Evolutionary conservation across 768 basidiomycete genomes (phyloP), one percentile per base, ranked within the genome.

Genomic region (Phylloporus sp.): DNA sequence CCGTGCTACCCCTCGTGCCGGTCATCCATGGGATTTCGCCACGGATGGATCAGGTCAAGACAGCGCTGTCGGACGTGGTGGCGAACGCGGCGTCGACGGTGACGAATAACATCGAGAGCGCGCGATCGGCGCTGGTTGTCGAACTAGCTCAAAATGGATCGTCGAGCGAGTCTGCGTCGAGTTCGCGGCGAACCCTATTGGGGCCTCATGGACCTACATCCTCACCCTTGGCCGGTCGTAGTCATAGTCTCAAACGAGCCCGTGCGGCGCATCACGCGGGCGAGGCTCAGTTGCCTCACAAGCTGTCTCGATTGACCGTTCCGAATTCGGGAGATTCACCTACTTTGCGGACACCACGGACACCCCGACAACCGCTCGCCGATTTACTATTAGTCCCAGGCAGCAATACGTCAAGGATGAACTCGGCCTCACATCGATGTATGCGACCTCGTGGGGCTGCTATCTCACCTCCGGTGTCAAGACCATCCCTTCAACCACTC

Each of bases 1-100:
- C 78, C 10, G 63, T 88, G 2, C 50, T 77, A 0, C 82, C 86
- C 7, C 62, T 88, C 14, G 62, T 83, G 3, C 82, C 85, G 22
- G 65, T 83, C 5, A 49, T 86, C 2, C 81, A 84, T 48, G 67
- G 78, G 9, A 53, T 86, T 17, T 78, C 82, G 1, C 60, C 76
- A 1, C 80, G 83, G 54, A 71, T 86, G 42, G 63, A 65, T 11
- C 58, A 57, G 27, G 48, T 57, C 42, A 65, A 59, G 45, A 15
- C 40, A 4, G 24, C 46, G 7, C 17, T 64, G 10, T 48, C 55
- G 0, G 57, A 59, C 18, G 44, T 44, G 52, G 50, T 66, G 9
- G 44, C 46, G 1, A 50, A 46, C 17, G 59, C 47, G 11, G 46
- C 57, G n/a, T 49, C 53, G 17, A 49, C 49, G 21, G 39, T 64